Conservation (phyloP, 176 grass and related monocot genomes). For the Luzula sylvatica region DNA sequence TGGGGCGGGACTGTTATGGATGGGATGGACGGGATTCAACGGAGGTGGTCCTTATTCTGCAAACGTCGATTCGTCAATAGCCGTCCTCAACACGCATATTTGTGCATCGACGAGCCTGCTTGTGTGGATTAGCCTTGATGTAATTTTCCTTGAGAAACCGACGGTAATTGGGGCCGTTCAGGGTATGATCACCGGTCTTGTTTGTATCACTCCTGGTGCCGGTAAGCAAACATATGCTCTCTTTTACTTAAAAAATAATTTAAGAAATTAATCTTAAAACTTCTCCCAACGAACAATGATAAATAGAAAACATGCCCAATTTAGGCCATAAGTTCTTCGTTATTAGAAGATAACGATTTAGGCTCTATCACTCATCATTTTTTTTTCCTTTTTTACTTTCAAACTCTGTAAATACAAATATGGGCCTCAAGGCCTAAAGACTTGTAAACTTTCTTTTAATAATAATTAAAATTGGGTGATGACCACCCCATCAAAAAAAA, state of each 20-base stretch:
- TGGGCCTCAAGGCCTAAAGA: too few relatives aligned
- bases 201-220: slow-evolving; percentile 77
- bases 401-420: too few relatives aligned
- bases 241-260: background rate
- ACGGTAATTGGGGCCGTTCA: slow-evolving; percentile 84
- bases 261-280: too few relatives aligned
- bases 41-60: slow-evolving; percentile 65
- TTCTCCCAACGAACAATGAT: too few relatives aligned
- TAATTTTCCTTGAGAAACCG: slow-evolving; percentile 63
- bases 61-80: slow-evolving; percentile 51
- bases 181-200: slow-evolving; percentile 89
- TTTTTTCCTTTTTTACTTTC: too few relatives aligned
- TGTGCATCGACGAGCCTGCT: slow-evolving; percentile 61
- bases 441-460: too few relatives aligned
- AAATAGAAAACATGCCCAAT: too few relatives aligned
- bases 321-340: too few relatives aligned
- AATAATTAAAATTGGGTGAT: too few relatives aligned
- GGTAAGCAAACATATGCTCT: slow-evolving; percentile 20
- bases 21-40: slow-evolving; percentile 94
- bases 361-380: too few relatives aligned
- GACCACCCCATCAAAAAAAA: too few relatives aligned
- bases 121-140: slow-evolving; percentile 72
- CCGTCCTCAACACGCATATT: slow-evolving; percentile 75
- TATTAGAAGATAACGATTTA: too few relatives aligned
- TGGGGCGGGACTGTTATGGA: slow-evolving; percentile 68